Percentiles rank a stretch among this genome's conserved stretches.
Conservation (phyloP, 2,329 filamentous ascomycete genomes). For the Colletotrichum gloeosporioides region DNA sequence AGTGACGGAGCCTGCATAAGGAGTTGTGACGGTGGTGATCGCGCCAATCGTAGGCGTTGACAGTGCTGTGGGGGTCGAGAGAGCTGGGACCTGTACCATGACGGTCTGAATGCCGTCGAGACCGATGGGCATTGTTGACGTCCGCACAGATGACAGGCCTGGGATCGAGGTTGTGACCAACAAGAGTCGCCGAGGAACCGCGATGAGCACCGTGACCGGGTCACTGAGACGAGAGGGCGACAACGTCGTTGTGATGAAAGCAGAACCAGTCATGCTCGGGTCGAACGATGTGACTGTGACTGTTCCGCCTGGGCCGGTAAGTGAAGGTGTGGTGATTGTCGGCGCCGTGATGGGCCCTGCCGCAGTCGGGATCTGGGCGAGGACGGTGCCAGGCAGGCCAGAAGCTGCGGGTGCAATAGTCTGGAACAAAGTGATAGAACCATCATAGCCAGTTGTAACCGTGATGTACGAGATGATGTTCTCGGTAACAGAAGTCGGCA, state of each 20-base stretch:
- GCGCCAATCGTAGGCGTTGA: background rate
- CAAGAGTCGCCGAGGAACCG: background rate
- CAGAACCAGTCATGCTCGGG: background rate
- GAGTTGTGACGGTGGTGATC: background rate
- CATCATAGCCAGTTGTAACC: constrained; percentile 3
- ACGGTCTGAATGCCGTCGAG: constrained; percentile 2
- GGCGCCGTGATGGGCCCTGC: background rate
- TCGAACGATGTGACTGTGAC: background rate
- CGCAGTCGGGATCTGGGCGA: constrained; percentile 5
- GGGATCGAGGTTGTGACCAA: background rate
- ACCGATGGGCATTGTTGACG: background rate
- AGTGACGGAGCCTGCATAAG: background rate
- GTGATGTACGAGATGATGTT: constrained; percentile 10
- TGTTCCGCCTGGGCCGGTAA: background rate
- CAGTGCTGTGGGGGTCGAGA: background rate
- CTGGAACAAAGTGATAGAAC: background rate
- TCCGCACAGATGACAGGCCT: background rate
- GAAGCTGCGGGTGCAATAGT: constrained; percentile 7
- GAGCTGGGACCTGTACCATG: background rate
- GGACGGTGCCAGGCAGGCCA: constrained; percentile 7
- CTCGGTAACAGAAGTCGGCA: background rate
- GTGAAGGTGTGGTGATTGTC: background rate
- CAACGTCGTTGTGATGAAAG: background rate
- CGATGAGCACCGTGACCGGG: background rate
- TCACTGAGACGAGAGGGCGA: background rate